Evolutionary conservation across 2,329 filamentous ascomycete species (phyloP), one percentile per base, ranked within the genome.

Genomic region (Phialophora verrucosa): DNA sequence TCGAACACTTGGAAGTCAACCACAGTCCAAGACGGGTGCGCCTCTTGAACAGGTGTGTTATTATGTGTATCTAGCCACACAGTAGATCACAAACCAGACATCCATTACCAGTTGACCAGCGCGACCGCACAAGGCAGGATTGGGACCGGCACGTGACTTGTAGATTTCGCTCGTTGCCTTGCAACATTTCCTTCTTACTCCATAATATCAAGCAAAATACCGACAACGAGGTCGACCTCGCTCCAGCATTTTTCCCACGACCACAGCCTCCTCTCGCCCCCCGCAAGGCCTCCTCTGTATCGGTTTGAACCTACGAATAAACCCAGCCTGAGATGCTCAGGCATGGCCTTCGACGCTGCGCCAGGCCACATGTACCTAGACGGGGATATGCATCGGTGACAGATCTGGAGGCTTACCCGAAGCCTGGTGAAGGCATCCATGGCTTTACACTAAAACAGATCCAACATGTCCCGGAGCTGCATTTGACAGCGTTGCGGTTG

Each of bases 381-480:
- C 66, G 66, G 65, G 73, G 73, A 59, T 84, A 84, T 76, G 83
- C 87, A 73, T 90, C 91, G 58, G 87, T 94, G 55, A 92, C 91
- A 20, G 90, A 92, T 75, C 83, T 95, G 70, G 85, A 89, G 61
- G 87, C 86, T 73, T 90, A 91, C 72, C 93, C 93, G 5, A 88
- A 87, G 69, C 86, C 90, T 1, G 95, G 95, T 75, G 90, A 94
- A 76, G 90, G 91, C 79, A 86, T 98, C 49, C 91, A 98, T 78
- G 95, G 95, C 75, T 99, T 99, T 81, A 97, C 93, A 0, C 83
- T 99, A 62, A 84, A 93, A 74, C 88, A 94, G 68, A 87, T 91
- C 68, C 96, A 97, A 81, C 91, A 96, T 80, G 91, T 99, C 1
- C 92, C 93, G 0, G 95, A 99, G 82, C 86, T 98, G 57, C 91